phyloP scores from a whole-genome alignment of 345 rosid species.

The Arabidopsis suecica region DNA sequence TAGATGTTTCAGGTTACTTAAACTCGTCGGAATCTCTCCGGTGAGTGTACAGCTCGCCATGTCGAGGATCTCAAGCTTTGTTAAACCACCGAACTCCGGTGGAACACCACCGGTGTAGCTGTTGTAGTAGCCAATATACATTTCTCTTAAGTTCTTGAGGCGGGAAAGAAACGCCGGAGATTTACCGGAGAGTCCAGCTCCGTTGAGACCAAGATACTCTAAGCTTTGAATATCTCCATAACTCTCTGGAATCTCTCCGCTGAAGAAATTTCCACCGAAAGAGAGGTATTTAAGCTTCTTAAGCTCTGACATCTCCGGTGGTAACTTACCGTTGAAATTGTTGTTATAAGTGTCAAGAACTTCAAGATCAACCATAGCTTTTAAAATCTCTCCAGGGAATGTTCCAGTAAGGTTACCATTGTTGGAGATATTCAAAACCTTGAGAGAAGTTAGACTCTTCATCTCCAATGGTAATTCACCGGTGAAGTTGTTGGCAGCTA shows the following conservation, averaged over 20 bases:
- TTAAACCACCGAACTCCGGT: conserved; percentile 68
- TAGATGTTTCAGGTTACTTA: conserved; percentile 61
- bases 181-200: conserved; percentile 56
- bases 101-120: conserved; percentile 69
- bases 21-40: conserved; percentile 74
- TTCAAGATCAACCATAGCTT: conserved; percentile 62
- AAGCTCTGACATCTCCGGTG: conserved; percentile 54
- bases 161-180: conserved; percentile 64
- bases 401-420: conserved; percentile 51
- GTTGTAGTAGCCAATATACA: conserved; percentile 72
- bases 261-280: conserved; percentile 81
- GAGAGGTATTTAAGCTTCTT: conserved; percentile 62
- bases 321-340: conserved; percentile 64
- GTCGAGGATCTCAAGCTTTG: conserved; percentile 63
- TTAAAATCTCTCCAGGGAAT: conserved; percentile 65
- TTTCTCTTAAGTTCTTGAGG: conserved; percentile 59
- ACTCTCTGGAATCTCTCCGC: conserved; percentile 71
- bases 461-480: conserved; percentile 65
- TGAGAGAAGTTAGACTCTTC: conserved; percentile 61
- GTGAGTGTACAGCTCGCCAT: conserved; percentile 70
- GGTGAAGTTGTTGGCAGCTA: conserved; percentile 56
- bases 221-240: conserved; percentile 71
- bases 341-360: conserved; percentile 72
- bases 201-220: conserved; percentile 72
- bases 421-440: conserved; percentile 67